Conservation (phyloP, 345 rosid species). For the Melastoma malabathricum region DNA sequence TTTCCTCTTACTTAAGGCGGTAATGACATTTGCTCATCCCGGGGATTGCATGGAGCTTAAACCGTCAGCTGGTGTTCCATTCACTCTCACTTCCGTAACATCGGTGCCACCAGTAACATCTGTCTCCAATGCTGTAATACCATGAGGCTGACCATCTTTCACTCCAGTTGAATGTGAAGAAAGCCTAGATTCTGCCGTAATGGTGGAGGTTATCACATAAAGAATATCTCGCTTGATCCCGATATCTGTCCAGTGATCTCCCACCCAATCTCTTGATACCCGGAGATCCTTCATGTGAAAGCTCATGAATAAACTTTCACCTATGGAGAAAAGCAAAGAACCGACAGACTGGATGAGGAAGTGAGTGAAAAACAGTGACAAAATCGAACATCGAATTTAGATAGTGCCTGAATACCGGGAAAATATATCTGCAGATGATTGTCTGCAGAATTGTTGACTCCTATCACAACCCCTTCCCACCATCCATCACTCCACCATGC, state of each 20-base stretch:
- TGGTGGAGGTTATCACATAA: slow-evolving; percentile 26
- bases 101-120: slow-evolving; percentile 14
- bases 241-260: slow-evolving; percentile 64
- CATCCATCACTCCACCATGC: slow-evolving; percentile 99
- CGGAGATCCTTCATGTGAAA: slow-evolving; percentile 46
- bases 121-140: slow-evolving; percentile 4
- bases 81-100: slow-evolving; percentile 28
- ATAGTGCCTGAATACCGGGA: slow-evolving; percentile 42
- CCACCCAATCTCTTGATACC: slow-evolving; percentile 73
- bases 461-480: slow-evolving; percentile 90
- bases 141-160: slow-evolving; percentile 25
- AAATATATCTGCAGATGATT: slow-evolving; percentile 48
- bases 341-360: slow-evolving; percentile 2
- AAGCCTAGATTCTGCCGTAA: slow-evolving; percentile 30
- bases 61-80: slow-evolving; percentile 10
- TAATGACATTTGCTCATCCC: no score
- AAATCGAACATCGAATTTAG: background rate
- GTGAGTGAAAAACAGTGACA: background rate
- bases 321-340: slow-evolving; percentile 12
- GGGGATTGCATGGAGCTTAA: slow-evolving; percentile 9
- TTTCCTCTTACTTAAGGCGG: no score
- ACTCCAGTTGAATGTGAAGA: slow-evolving; percentile 28
- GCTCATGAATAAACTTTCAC: slow-evolving; percentile 51
- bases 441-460: slow-evolving; percentile 19
- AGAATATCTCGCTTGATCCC: slow-evolving; percentile 46